Base-by-base conservation (phyloP, 805 yeast genomes). In the Cyberlindnera americana region DNA sequence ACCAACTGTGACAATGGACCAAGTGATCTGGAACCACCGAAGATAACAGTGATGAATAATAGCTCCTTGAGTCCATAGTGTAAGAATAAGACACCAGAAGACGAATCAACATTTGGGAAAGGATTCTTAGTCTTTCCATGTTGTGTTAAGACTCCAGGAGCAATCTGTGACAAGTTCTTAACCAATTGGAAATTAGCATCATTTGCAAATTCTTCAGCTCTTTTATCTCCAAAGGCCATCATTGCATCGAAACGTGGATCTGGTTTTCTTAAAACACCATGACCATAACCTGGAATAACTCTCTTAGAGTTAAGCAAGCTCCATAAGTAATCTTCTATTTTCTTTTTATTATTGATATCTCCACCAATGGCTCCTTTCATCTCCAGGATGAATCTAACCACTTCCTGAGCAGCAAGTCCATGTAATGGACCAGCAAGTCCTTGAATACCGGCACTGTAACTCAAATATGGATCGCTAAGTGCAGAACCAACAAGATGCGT, bases 71-170 rank as follows among this genome's bases (percentile, higher is more conserved):
- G 68, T 32, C 93, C 93, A 66, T 83, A 83, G 70, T 84, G 84
- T 59, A 81, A 79, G 68, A 84, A 81, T 49, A 84, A 66, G 35
- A 83, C 83, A 51, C 93, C 93, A 16, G 87, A 78, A 54, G 80
- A 76, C 31, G 89, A 78, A 65, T 84, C 93, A 48, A 84, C 93
- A 60, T 84, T 84, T 47, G 93, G 93, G 73, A 73, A 81, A 48
- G 93, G 93, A 70, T 84, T 84, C 71, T 82, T 80, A 60, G 90
- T 82, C 72, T 84, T 84, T 44, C 93, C 91, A 66, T 84, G 91
- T 66, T 78, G 66, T 49, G 75, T 78, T 56, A 84, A 69, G 30
- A 84, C 90, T 44, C 72, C 75, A 41, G 93, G 91, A 24, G 89
- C 91, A 45, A 83, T 73, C 54, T 77, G 71, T 56, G 81, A 78